These are phyloP conservation scores for Prunus mongolica DNA, from an alignment of 306 rosid genomes.

Conservation along the genomic window DNA sequence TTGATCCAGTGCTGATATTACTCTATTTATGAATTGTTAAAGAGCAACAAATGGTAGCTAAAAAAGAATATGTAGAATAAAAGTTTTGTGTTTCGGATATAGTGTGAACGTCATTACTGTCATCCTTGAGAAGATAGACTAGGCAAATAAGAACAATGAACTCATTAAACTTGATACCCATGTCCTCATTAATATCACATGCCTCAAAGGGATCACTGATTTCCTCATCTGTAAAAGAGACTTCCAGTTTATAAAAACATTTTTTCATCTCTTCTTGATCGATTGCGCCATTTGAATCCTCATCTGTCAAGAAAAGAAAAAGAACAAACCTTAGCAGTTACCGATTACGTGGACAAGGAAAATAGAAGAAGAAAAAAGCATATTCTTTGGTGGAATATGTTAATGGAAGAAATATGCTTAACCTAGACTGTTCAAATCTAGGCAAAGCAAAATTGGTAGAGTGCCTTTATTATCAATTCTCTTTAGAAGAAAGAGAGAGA, in stretches of 20 bases:
- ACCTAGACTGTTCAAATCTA: no score
- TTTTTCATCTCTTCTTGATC: constrained; percentile 73
- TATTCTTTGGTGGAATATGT: no score
- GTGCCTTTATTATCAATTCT: no score
- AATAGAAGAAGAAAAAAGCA: neutral
- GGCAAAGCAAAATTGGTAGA: no score
- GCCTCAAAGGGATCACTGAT: constrained; percentile 72
- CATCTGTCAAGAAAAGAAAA: constrained; percentile 49
- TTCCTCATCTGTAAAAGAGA: constrained; percentile 67
- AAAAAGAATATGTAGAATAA: neutral
- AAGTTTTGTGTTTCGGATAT: constrained; percentile 49
- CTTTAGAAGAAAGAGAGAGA: no score
- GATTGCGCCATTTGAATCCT: constrained; percentile 79
- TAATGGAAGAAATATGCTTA: no score
- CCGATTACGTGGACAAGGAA: no score
- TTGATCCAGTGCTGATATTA: no score
- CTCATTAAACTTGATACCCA: constrained; percentile 81
- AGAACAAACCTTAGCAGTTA: constrained; percentile 1
- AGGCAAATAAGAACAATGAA: constrained; percentile 91
- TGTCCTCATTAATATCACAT: constrained; percentile 69
- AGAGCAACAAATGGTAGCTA: neutral
- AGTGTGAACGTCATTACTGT: constrained; percentile 35
- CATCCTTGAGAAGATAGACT: constrained; percentile 77
- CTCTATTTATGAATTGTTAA: neutral
- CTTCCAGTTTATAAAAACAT: constrained; percentile 66